Conservation (phyloP, 140 eudicot genomes). For the Bidens hawaiensis region DNA sequence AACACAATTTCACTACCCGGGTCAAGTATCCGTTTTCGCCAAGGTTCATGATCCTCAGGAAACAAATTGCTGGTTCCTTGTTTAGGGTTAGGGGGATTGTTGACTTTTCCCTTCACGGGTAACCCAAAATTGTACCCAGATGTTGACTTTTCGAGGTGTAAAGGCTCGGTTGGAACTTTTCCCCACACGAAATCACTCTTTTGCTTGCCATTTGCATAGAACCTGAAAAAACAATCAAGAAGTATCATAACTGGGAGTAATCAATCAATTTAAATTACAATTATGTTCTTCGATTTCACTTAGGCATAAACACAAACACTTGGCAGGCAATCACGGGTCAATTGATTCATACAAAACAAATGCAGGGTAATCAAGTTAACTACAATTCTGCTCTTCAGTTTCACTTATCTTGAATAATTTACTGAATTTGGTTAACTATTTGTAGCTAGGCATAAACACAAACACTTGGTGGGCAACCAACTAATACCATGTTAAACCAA, state of each 20-base stretch:
- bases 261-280: no score
- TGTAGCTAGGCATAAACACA: conserved; percentile 24
- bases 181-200: conserved; percentile 52
- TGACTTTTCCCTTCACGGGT: conserved; percentile 36
- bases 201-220: conserved; percentile 63
- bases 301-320: conserved; percentile 28
- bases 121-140: conserved; percentile 47
- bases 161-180: conserved; percentile 42
- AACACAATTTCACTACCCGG: conserved; percentile 93
- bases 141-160: conserved; percentile 50
- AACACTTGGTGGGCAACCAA: conserved; percentile 29
- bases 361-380: neutral
- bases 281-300: no score
- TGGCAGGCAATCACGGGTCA: conserved; percentile 18
- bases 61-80: conserved; percentile 58
- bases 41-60: conserved; percentile 69
- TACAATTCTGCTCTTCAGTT: no score
- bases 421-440: neutral
- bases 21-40: conserved; percentile 81
- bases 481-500: conserved; percentile 14
- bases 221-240: conserved; percentile 42
- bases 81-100: conserved; percentile 30
- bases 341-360: neutral
- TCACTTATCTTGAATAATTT: neutral
- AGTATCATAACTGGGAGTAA: neutral